Evolutionary conservation across 2,329 filamentous ascomycete genomes (phyloP).

Genomic region (Domatiomyces catenatus): DNA sequence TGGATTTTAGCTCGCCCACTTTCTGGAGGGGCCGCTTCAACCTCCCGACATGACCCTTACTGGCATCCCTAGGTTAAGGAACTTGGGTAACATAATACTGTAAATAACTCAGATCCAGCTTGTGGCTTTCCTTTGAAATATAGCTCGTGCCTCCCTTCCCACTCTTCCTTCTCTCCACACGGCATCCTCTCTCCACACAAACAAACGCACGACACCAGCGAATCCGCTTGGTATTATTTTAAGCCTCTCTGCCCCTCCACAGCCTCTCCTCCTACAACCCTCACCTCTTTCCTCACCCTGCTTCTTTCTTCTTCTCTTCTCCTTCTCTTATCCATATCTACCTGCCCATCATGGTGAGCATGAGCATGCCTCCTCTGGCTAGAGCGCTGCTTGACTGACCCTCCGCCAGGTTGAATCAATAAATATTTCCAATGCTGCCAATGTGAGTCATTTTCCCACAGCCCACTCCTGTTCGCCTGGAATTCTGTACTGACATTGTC

Average conservation of each 20-base stretch:
- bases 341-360: conserved; percentile 12
- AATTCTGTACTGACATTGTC: conserved; percentile 17
- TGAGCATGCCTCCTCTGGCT: conserved; percentile 3
- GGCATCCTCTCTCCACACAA: not conserved
- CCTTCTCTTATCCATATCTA: conserved; percentile 1
- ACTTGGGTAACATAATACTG: not conserved
- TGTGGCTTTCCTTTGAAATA: conserved; percentile 1
- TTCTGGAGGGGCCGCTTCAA: not conserved
- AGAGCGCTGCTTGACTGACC: not conserved
- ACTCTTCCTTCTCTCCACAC: not conserved
- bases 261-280: too few relatives aligned
- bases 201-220: not conserved
- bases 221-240: not conserved
- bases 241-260: not conserved
- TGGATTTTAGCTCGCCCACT: not conserved
- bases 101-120: not conserved
- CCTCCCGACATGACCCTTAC: not conserved
- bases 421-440: conserved; percentile 29
- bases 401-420: conserved; percentile 26
- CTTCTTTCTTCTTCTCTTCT: not conserved
- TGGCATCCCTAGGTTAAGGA: not conserved
- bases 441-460: conserved; percentile 21
- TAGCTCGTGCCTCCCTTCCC: not conserved
- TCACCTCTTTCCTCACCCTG: too few relatives aligned
- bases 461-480: not conserved